Percentiles rank a stretch among this genome's conserved stretches.
Conservation (phyloP, 2,329 filamentous ascomycete species). For the Alternaria viburni region DNA sequence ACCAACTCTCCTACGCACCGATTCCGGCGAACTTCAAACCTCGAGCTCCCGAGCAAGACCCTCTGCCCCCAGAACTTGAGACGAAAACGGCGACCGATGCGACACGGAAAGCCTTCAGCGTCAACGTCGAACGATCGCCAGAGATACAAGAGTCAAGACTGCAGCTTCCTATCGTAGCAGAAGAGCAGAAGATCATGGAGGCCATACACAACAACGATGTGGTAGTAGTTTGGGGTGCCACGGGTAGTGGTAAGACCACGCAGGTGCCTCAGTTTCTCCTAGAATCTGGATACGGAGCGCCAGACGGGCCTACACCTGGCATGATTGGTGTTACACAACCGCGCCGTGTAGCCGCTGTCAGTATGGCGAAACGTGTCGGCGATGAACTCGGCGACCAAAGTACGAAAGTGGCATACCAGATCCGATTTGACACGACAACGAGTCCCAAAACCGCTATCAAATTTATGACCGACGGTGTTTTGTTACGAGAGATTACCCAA, state of each 20-base stretch:
- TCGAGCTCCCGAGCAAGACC: constrained; percentile 72
- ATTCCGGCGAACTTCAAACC: constrained; percentile 71
- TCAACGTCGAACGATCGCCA: constrained; percentile 71
- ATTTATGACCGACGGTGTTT: constrained; percentile 98
- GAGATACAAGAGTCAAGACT: constrained; percentile 80
- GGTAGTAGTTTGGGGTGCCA: constrained; percentile 91
- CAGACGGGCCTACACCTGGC: constrained; percentile 79
- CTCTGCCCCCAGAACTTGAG: constrained; percentile 70
- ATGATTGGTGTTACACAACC: constrained; percentile 97
- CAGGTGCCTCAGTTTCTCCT: constrained; percentile 96
- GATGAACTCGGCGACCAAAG: constrained; percentile 81
- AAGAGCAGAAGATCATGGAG: constrained; percentile 98
- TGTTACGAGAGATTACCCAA: constrained; percentile 87
- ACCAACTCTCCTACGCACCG: constrained; percentile 40
- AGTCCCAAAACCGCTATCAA: constrained; percentile 86
- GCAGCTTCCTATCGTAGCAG: constrained; percentile 85
- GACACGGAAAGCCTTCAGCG: constrained; percentile 75
- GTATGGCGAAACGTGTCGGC: constrained; percentile 91
- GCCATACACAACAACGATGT: constrained; percentile 90
- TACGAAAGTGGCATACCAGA: constrained; percentile 83
- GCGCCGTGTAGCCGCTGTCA: constrained; percentile 90
- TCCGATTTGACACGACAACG: constrained; percentile 89
- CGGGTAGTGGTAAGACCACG: constrained; percentile 96
- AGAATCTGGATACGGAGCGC: constrained; percentile 87
- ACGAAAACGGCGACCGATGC: constrained; percentile 61